Conservation (phyloP, 2,329 filamentous ascomycete species). For the Penicillium sclerotiorum region DNA sequence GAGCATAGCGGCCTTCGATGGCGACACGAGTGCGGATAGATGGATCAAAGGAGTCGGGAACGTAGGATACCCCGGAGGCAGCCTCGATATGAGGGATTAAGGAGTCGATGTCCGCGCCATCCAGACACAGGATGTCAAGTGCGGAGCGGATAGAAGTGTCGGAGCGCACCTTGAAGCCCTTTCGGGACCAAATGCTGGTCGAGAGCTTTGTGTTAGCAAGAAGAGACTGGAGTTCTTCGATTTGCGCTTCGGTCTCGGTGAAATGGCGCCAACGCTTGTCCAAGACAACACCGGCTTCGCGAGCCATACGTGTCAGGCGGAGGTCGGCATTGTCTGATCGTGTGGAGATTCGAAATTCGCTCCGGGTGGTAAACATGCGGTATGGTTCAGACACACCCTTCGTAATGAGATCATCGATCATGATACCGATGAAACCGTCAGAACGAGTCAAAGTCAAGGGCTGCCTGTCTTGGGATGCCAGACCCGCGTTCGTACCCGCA, state of each 20-base stretch:
- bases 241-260: conserved; percentile 65
- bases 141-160: conserved; percentile 71
- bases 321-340: conserved; percentile 93
- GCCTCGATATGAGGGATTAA: conserved; percentile 58
- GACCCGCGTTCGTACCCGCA: conserved; percentile 90
- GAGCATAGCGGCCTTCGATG: conserved; percentile 84
- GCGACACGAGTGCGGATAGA: conserved; percentile 69
- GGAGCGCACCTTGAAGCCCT: conserved; percentile 69
- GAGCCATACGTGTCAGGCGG: conserved; percentile 78
- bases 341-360: conserved; percentile 90
- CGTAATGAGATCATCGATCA: conserved; percentile 96
- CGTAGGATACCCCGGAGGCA: conserved; percentile 31
- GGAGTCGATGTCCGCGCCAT: conserved; percentile 59
- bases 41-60: conserved; percentile 55
- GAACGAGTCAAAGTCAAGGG: conserved; percentile 73
- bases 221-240: conserved; percentile 64
- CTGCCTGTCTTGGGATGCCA: conserved; percentile 68
- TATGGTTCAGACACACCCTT: conserved; percentile 98
- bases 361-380: conserved; percentile 95
- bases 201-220: conserved; percentile 63
- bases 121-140: conserved; percentile 75
- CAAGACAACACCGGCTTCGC: conserved; percentile 74
- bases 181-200: conserved; percentile 66
- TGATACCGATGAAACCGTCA: conserved; percentile 96
- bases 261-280: conserved; percentile 76